phyloP scores from a whole-genome alignment of 2,329 filamentous ascomycete species.

The Tolypocladium ophioglossoides region DNA sequence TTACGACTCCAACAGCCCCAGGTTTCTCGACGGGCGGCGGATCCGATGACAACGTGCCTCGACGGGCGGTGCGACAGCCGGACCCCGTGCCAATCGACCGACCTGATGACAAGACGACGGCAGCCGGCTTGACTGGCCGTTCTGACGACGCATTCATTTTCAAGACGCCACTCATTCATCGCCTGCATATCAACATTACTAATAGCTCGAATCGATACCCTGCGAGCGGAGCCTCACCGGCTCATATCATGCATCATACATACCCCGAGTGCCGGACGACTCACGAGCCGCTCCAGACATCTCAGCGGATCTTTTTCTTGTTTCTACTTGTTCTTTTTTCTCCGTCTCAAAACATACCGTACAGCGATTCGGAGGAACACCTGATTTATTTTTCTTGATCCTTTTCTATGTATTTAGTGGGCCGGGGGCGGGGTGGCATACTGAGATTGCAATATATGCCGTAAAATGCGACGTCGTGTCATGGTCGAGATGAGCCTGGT shows the following conservation, averaged over 20 bases:
- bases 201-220: background rate
- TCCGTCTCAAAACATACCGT: background rate
- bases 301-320: background rate
- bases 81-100: too few relatives aligned
- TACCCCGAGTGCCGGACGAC: background rate
- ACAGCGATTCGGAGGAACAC: background rate
- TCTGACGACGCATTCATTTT: background rate
- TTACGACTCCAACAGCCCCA: conserved; percentile 38
- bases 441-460: background rate
- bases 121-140: background rate
- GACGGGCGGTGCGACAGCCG: background rate
- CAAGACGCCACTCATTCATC: background rate
- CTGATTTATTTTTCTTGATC: too few relatives aligned
- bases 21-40: conserved; percentile 46
- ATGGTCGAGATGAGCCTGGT: background rate
- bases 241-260: background rate
- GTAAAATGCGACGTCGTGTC: background rate
- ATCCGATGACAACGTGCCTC: conserved; percentile 17
- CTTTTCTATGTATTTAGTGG: background rate
- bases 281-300: background rate
- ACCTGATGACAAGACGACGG: background rate
- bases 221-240: background rate
- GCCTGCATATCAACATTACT: background rate
- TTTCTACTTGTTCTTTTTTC: background rate
- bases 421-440: background rate